phyloP scores from a whole-genome alignment of 2,329 filamentous ascomycete species.

The Talaromyces sp. region DNA sequence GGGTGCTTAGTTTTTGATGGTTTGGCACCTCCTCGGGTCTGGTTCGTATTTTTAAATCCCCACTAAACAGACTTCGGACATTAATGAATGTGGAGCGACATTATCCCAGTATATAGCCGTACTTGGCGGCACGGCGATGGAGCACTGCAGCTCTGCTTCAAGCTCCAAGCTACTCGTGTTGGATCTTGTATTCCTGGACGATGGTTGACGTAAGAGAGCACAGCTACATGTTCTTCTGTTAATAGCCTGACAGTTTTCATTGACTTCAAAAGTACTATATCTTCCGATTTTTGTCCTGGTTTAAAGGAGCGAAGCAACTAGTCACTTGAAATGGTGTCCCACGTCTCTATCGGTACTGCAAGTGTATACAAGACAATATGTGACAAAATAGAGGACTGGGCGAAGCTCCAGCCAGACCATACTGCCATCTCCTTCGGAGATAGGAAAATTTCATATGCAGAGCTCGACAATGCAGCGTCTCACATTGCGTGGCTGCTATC shows the following conservation, averaged over 20 bases:
- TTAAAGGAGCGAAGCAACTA: not conserved
- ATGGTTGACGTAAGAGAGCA: not conserved
- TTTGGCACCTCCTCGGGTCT: not conserved
- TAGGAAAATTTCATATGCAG: not conserved
- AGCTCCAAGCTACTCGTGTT: not conserved
- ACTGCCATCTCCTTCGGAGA: not conserved
- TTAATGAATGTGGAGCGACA: not conserved
- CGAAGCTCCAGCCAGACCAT: not conserved
- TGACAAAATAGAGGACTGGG: not conserved
- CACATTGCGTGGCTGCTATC: not conserved
- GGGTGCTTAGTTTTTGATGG: no score
- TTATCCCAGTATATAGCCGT: not conserved
- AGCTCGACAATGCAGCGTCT: not conserved
- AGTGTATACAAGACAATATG: not conserved
- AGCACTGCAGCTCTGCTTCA: not conserved
- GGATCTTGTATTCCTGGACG: not conserved
- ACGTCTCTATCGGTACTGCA: not conserved
- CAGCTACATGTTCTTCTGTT: not conserved
- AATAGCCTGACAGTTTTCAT: not conserved
- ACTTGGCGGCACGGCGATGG: not conserved
- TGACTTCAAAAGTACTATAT: not conserved
- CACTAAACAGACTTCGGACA: not conserved
- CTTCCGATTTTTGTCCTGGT: not conserved
- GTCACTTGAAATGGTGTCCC: not conserved
- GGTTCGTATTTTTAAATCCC: not conserved